These are phyloP conservation scores for Capsella rubella DNA, from an alignment of 441 rosid species.

Conservation along the genomic window DNA sequence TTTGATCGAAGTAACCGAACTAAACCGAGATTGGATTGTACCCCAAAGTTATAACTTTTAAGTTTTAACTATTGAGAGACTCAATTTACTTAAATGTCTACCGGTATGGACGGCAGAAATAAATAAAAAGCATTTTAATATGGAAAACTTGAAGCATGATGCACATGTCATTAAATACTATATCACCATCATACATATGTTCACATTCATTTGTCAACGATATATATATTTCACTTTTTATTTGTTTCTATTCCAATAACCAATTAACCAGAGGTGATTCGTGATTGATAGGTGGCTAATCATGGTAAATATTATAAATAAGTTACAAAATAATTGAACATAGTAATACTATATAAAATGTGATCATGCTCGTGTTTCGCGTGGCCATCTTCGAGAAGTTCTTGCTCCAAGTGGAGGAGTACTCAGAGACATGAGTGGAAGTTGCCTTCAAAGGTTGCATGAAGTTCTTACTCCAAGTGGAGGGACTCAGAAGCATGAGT, in stretches of 20 bases:
- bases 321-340: not conserved
- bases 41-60: not conserved
- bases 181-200: slow-evolving; percentile 30
- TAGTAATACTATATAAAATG: not conserved
- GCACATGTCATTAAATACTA: slow-evolving; percentile 37
- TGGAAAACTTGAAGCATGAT: slow-evolving; percentile 30
- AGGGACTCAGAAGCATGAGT: not conserved
- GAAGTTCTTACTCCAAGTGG: not conserved
- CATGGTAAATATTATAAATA: slow-evolving; percentile 15
- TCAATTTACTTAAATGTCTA: slow-evolving; percentile 26
- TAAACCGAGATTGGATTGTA: not conserved
- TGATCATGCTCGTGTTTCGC: slow-evolving; percentile 28
- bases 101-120: slow-evolving; percentile 29
- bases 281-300: slow-evolving; percentile 23
- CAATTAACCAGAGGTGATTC: not conserved
- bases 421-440: not conserved
- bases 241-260: slow-evolving; percentile 9
- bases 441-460: not conserved
- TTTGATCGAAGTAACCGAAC: not conserved
- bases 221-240: not conserved
- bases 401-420: not conserved
- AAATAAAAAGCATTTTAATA: not conserved
- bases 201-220: slow-evolving; percentile 44
- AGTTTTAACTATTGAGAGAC: not conserved
- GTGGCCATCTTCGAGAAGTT: slow-evolving; percentile 13